Base-by-base conservation (phyloP, 495 filamentous ascomycete genomes). In the Neurospora sp. region DNA sequence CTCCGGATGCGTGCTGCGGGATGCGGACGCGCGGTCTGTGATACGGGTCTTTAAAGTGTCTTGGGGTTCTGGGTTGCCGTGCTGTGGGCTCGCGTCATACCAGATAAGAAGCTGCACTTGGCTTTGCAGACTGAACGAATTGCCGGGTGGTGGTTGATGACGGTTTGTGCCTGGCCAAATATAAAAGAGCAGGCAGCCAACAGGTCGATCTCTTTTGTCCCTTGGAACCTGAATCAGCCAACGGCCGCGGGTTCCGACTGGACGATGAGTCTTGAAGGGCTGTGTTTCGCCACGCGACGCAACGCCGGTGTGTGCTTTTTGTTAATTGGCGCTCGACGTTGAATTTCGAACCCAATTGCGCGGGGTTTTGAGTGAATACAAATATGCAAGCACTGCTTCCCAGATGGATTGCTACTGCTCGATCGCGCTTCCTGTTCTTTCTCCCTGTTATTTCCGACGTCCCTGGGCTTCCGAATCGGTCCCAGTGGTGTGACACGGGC, bases 21-120 rank as follows among this genome's bases (percentile, higher is more conserved):
- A 65, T 65, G 53, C 53, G 53, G 53, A 65, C 53, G 53, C 53
- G 53, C 53, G 53, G 53, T 35, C 68, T 73, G 78, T 73, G 70
- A 39, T 59, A 69, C 71, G 14, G 2, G 27, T 37, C 14, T 37
- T 80, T 73, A 78, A 74, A 74, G 73, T 73, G 76, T 77, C 73
- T 77, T 73, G 73, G 69, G 70, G 70, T 69, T 68, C 65, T 31
- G 74, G 75, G 75, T 76, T 77, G 77, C 79, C 71, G 74, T 53
- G 76, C 68, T 69, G 65, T 65, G 73, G 73, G 71, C 75, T 73
- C 74, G 78, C 77, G 75, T 79, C 76, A 79, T 80, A 78, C 78
- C 76, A 79, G 77, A 78, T 75, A 77, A 77, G 74, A 70, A 72
- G 71, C 71, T 74, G 53, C 53, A 61, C 27, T 61, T 61, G 53